Evolutionary conservation across 768 basidiomycete species (phyloP).

Genomic region (Boletus speciosus): DNA sequence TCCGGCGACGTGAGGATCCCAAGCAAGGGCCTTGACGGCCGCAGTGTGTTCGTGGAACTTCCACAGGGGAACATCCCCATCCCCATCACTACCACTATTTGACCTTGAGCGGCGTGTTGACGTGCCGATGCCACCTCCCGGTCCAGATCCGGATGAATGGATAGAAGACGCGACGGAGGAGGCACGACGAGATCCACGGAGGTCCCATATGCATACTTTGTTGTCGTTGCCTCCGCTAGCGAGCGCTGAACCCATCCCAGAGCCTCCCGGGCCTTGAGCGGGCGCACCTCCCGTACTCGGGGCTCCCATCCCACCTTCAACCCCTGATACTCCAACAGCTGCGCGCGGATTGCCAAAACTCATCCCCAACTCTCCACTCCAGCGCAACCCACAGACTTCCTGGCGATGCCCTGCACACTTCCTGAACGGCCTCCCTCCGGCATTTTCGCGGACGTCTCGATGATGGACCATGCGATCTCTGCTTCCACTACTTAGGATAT

Average conservation of each 20-base stretch:
- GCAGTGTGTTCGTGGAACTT: slow-evolving; percentile 97
- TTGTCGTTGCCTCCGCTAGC: slow-evolving; percentile 98
- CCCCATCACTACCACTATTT: slow-evolving; percentile 26
- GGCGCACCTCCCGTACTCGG: slow-evolving; percentile 22
- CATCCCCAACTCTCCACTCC: slow-evolving; percentile 51
- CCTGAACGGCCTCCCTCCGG: slow-evolving; percentile 60
- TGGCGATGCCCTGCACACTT: slow-evolving; percentile 76
- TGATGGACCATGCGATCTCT: slow-evolving; percentile 89
- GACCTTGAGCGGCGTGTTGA: slow-evolving; percentile 23
- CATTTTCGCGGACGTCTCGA: slow-evolving; percentile 78
- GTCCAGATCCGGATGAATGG: slow-evolving; percentile 28
- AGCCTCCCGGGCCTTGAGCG: slow-evolving; percentile 29
- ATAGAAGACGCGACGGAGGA: slow-evolving; percentile 26
- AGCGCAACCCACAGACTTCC: slow-evolving; percentile 94
- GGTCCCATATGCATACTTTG: slow-evolving; percentile 97
- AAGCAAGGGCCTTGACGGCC: slow-evolving; percentile 96
- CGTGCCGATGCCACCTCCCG: slow-evolving; percentile 25
- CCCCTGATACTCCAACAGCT: slow-evolving; percentile 22
- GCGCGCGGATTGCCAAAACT: slow-evolving; percentile 25
- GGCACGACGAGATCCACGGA: slow-evolving; percentile 56
- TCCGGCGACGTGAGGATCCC: slow-evolving; percentile 93
- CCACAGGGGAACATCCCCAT: slow-evolving; percentile 71
- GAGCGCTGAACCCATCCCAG: slow-evolving; percentile 50
- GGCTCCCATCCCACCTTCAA: slow-evolving; percentile 21
- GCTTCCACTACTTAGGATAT: slow-evolving; percentile 85